These are phyloP conservation scores for Ustanciosporium gigantosporum DNA, from an alignment of 1,284 basidiomycete genomes.

Conservation along the genomic window DNA sequence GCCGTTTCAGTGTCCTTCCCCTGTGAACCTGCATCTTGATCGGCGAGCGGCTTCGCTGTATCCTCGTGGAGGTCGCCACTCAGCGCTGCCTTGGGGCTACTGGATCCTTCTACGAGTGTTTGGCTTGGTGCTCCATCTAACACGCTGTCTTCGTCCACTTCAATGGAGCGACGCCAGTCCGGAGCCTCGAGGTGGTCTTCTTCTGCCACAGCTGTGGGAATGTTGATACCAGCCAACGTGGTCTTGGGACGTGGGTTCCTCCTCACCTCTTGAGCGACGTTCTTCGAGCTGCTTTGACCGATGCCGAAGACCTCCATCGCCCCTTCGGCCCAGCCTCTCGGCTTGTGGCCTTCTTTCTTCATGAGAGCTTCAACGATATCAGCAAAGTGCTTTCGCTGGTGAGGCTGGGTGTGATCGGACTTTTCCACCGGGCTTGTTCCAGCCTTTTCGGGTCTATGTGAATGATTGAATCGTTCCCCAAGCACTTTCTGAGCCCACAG, in stretches of 20 bases:
- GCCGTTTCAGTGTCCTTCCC: background rate
- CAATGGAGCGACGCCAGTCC: conserved; percentile 10
- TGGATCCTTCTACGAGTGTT: conserved; percentile 15
- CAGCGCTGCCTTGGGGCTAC: conserved; percentile 1
- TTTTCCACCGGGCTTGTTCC: conserved; percentile 6
- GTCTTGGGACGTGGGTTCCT: conserved; percentile 34
- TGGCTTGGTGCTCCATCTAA: conserved; percentile 14
- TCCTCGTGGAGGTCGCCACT: background rate
- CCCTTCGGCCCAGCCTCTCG: conserved; percentile 52
- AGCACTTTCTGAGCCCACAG: conserved; percentile 55
- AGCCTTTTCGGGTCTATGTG: conserved; percentile 1
- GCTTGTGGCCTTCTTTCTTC: conserved; percentile 53
- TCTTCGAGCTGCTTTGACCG: conserved; percentile 45
- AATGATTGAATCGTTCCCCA: conserved; percentile 43
- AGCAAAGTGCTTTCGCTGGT: conserved; percentile 40
- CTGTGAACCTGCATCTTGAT: background rate
- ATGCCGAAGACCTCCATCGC: conserved; percentile 54
- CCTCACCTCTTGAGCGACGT: conserved; percentile 49
- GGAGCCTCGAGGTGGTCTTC: conserved; percentile 18
- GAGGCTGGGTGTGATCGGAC: conserved; percentile 4
- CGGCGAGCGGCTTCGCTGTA: too few species aligned
- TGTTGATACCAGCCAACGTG: conserved; percentile 23
- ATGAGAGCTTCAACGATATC: conserved; percentile 52
- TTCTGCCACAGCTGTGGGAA: conserved; percentile 45
- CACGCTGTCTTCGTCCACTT: conserved; percentile 19